Percentiles rank a stretch among this genome's conserved stretches.
Conservation (phyloP, 805 yeast genomes). For the Kazachstania kunashirensis region DNA sequence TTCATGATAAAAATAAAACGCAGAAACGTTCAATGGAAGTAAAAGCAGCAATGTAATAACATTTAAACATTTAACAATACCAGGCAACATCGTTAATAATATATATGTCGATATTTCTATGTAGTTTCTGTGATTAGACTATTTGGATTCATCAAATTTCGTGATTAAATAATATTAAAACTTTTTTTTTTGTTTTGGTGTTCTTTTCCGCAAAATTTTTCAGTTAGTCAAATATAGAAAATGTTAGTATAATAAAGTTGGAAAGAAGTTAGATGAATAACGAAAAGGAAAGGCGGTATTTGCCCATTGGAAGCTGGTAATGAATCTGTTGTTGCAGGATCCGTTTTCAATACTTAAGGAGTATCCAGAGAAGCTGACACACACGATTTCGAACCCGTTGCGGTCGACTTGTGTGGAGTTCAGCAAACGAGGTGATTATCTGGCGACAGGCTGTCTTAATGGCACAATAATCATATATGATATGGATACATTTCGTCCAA, state of each 20-base stretch:
- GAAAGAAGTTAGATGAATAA: not conserved
- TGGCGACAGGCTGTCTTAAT: slow-evolving; percentile 69
- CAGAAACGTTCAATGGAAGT: slow-evolving; percentile 25
- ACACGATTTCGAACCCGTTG: slow-evolving; percentile 52
- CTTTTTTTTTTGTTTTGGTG: too few relatives aligned
- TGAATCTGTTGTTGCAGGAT: slow-evolving; percentile 69
- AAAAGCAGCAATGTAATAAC: not conserved
- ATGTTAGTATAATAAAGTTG: not conserved
- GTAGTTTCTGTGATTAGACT: too few relatives aligned
- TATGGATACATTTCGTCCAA: slow-evolving; percentile 43
- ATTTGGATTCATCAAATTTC: too few relatives aligned
- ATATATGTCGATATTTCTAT: too few relatives aligned
- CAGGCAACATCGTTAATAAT: too few relatives aligned
- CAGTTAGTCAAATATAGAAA: not conserved
- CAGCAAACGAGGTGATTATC: slow-evolving; percentile 70
- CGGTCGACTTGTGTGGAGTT: slow-evolving; percentile 59
- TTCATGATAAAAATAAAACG: slow-evolving; percentile 42
- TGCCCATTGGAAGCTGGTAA: slow-evolving; percentile 4
- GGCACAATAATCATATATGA: slow-evolving; percentile 71
- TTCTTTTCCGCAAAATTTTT: not conserved
- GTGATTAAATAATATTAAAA: too few relatives aligned
- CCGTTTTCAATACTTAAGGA: slow-evolving; percentile 89
- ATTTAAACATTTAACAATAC: too few relatives aligned
- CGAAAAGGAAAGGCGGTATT: not conserved
- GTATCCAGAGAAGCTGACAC: slow-evolving; percentile 75